A percentile compares a stretch with the other conserved stretches of the same genome.
These are phyloP conservation scores for Elymus sibiricus DNA, from an alignment of 176 grass and related monocot genomes.

Conservation along the genomic window DNA sequence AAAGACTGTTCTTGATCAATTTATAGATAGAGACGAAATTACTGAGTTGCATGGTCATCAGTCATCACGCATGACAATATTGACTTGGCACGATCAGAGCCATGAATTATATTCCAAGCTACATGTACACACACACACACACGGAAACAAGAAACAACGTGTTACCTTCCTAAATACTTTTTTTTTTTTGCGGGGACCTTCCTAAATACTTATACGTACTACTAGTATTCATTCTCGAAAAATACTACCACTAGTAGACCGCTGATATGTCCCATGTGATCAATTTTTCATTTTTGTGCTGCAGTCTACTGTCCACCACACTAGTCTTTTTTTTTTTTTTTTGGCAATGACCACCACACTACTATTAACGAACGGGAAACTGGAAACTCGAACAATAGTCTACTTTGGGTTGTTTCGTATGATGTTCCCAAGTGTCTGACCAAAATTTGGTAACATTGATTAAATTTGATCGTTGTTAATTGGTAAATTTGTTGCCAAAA, in stretches of 20 bases:
- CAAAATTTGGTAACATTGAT: not conserved
- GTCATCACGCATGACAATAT: not conserved
- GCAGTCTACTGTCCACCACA: not conserved
- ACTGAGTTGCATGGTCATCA: not conserved
- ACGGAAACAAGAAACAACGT: not conserved
- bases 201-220: not conserved
- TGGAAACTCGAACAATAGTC: too few species aligned
- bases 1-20: not conserved
- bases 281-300: not conserved
- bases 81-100: not conserved
- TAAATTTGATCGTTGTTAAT: not conserved
- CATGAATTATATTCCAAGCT: not conserved
- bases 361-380: too few species aligned
- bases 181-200: too few species aligned
- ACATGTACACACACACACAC: too few species aligned
- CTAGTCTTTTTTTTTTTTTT: too few species aligned
- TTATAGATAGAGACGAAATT: not conserved
- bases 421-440: not conserved
- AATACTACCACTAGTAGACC: not conserved
- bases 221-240: not conserved
- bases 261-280: not conserved
- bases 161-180: not conserved
- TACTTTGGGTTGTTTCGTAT: not conserved
- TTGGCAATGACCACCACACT: too few species aligned
- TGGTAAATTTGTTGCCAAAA: not conserved